Percentiles rank a stretch among this genome's conserved stretches.
Evolutionary conservation across 2,329 filamentous ascomycete species (phyloP).

Genomic region (Capronia epimyces): DNA sequence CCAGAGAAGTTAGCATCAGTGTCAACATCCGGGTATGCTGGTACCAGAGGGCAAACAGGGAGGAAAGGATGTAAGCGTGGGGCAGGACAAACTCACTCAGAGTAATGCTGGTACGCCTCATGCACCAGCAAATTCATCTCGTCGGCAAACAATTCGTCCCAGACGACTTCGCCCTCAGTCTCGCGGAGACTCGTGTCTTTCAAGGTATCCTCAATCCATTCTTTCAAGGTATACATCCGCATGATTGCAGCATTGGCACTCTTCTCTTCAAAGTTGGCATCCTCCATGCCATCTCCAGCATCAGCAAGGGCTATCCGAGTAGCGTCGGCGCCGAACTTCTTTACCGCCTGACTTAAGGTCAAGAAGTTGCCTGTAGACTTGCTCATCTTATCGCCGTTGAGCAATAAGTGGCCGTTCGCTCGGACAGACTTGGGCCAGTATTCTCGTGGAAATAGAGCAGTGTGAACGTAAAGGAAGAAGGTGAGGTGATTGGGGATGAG

Average conservation of each 20-base stretch:
- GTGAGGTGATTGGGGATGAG: slow-evolving; percentile 90
- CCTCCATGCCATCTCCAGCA: slow-evolving; percentile 86
- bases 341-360: slow-evolving; percentile 75
- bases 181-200: slow-evolving; percentile 69
- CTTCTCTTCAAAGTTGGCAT: slow-evolving; percentile 95
- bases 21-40: too few species aligned
- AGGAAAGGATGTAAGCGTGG: neutral
- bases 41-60: neutral
- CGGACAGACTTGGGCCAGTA: slow-evolving; percentile 86
- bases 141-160: slow-evolving; percentile 86
- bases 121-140: slow-evolving; percentile 81
- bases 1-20: slow-evolving; percentile 9
- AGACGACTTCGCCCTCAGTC: slow-evolving; percentile 62
- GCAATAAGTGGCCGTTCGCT: slow-evolving; percentile 84
- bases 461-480: slow-evolving; percentile 90
- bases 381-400: slow-evolving; percentile 98
- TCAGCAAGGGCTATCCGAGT: slow-evolving; percentile 87
- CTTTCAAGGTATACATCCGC: slow-evolving; percentile 72
- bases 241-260: slow-evolving; percentile 90
- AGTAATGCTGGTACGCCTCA: slow-evolving; percentile 73
- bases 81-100: slow-evolving; percentile 45
- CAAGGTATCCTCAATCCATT: slow-evolving; percentile 86
- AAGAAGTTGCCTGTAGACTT: slow-evolving; percentile 98
- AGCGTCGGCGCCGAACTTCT: slow-evolving; percentile 93
- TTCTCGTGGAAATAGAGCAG: slow-evolving; percentile 78